Base-by-base conservation (phyloP, 352 stramenopile species). In the Phytophthora fragariae region DNA sequence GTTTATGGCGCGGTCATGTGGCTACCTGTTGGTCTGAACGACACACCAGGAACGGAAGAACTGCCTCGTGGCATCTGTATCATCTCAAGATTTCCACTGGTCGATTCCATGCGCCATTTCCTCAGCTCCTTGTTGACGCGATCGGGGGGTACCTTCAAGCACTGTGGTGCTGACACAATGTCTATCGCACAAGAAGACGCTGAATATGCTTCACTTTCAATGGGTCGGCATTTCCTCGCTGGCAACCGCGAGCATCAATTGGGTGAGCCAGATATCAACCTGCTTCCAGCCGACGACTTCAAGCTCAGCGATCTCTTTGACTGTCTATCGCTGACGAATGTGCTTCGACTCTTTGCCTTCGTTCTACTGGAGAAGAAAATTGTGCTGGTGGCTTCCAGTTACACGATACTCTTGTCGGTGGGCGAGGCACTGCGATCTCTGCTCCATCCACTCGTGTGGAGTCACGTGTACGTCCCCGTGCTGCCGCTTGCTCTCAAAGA, bases 401-500 rank as follows among this genome's bases (percentile, higher is more conserved):
- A 90, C 57, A 92, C 85, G 2, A 67, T 92, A 12, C 59, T 95
- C 3, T 77, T 92, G 17, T 82, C 77, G 0, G 85, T 88, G 6
- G 76, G 84, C 12, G 87, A 94, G 44, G 68, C 86, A 1, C 58
- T 95, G 3, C 75, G 79, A 21, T 15, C 71, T 0, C 59, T 96
- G 15, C 67, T 95, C 15, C 58, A 73, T 44, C 91, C 91, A 11
- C 76, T 97, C 1, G 55, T 76, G 0, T 97, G 91, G 90, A 88
- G 83, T 68, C 90, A 96, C 72, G 72, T 94, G 21, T 97, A 92
- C 65, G 87, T 88, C 0, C 90, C 87, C 0, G 75, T 96, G 19
- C 62, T 96, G 1, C 88, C 90, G 1, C 53, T 87, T 12, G 63
- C 72, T 1, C 81, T 95, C 49, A 83, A 89, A 69, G 85, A 77